Base-by-base conservation (phyloP, 2,329 filamentous ascomycete genomes). In the Ustilaginoidea virens region DNA sequence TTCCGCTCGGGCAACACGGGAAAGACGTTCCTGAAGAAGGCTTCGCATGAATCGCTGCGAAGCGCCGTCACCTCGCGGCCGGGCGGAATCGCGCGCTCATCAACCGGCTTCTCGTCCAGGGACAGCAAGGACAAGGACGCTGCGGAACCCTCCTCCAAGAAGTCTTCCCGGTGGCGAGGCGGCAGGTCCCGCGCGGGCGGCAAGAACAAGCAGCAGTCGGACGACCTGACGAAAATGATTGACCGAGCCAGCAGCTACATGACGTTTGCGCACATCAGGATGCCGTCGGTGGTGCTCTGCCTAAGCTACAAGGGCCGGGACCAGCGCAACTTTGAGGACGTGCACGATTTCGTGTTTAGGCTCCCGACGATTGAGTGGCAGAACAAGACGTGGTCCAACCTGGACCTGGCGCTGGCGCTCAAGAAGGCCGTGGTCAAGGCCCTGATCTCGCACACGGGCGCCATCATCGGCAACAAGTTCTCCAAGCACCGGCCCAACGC, bases 371-470 rank as follows among this genome's bases (percentile, higher is more conserved):
- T 98, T 26, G 90, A 98, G 51, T 96, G 93, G 58, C 74, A 83
- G 38, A 98, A 98, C 64, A 98, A 98, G 62, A 96, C 86, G 7
- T 98, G 90, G 90, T 94, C 85, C 5, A 98, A 96, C 49, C 68
- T 98, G 5, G 90, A 98, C 46, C 70, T 98, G 7, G 86, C 87
- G 1, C 64, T 96, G 27, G 80, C 85, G 10, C 66, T 98, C 30
- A 96, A 98, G 59, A 92, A 86, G 48, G 86, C 92, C 26, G 80
- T 96, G 33, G 82, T 93, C 47, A 81, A 85, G 46, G 87, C 90
- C 0, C 66, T 98, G 25, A 92, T 98, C 44, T 90, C 82, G 2
- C 90, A 98, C 47, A 86, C 87, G 1, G 90, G 90, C 20, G 85
- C 90, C 33, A 94, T 98, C 40, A 83, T 98, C 28, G 83, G 87